These are phyloP conservation scores for Neofusicoccum kwambonambiense DNA, from an alignment of 2,329 filamentous ascomycete genomes.

Conservation along the genomic window DNA sequence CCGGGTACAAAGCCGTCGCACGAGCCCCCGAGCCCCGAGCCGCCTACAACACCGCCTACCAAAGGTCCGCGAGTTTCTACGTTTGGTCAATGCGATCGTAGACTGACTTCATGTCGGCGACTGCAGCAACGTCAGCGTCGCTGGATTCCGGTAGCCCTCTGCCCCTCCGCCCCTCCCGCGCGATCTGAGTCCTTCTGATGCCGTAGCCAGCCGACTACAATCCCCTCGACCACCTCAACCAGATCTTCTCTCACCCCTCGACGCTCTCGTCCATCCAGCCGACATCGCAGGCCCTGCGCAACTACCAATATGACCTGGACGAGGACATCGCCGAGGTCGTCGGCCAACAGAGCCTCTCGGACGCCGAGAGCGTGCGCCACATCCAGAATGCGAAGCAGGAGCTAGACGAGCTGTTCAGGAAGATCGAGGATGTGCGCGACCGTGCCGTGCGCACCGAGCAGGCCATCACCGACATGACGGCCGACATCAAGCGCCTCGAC, in stretches of 20 bases:
- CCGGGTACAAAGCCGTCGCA: background rate
- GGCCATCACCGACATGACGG: constrained; percentile 97
- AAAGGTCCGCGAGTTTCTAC: constrained; percentile 13
- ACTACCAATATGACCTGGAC: constrained; percentile 79
- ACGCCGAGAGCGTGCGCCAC: constrained; percentile 82
- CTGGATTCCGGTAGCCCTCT: constrained; percentile 38
- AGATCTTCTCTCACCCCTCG: constrained; percentile 87
- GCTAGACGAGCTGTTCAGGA: constrained; percentile 84
- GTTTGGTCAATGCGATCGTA: constrained; percentile 35
- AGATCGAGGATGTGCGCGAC: constrained; percentile 89
- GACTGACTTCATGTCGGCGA: constrained; percentile 34
- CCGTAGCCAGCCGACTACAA: constrained; percentile 73
- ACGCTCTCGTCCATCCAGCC: constrained; percentile 73
- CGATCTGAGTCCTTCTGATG: constrained; percentile 3
- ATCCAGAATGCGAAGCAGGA: constrained; percentile 91
- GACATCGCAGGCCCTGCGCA: constrained; percentile 71
- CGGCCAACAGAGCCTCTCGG: constrained; percentile 75
- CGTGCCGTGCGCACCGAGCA: constrained; percentile 90
- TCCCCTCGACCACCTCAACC: constrained; percentile 87
- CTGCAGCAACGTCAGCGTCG: constrained; percentile 29
- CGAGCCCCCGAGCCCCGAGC: background rate
- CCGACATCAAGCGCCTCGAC: constrained; percentile 96
- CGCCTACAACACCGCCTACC: background rate
- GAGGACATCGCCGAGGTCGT: constrained; percentile 71
- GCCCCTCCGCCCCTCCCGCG: constrained; percentile 4